A percentile compares a stretch with the other conserved stretches of the same genome.
Evolutionary conservation across 495 filamentous ascomycete species (phyloP).

Genomic region (Penicillium steckii): DNA sequence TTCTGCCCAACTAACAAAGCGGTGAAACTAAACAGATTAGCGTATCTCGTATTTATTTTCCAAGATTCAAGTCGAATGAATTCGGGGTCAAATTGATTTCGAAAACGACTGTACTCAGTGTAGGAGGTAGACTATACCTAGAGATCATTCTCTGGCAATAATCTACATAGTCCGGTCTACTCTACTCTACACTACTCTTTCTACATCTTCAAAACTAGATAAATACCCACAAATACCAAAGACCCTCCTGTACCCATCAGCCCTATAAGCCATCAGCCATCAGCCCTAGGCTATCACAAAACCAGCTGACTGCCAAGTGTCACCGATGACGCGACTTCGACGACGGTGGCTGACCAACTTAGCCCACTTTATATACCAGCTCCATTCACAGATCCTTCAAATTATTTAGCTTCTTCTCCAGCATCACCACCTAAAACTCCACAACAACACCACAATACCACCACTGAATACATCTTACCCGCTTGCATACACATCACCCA

Average conservation of each 20-base stretch:
- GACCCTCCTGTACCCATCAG: too few relatives aligned
- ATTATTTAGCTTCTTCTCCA: not conserved
- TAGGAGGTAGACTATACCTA: too few relatives aligned
- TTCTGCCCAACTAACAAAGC: too few relatives aligned
- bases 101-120: too few relatives aligned
- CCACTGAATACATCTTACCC: not conserved
- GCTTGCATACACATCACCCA: not conserved
- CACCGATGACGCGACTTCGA: slow-evolving; percentile 26
- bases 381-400: not conserved
- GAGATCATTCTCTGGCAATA: too few relatives aligned
- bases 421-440: not conserved
- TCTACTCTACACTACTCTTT: too few relatives aligned
- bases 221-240: not conserved
- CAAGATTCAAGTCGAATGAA: too few relatives aligned
- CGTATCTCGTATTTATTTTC: too few relatives aligned
- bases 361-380: slow-evolving; percentile 1
- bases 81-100: too few relatives aligned
- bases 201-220: too few relatives aligned
- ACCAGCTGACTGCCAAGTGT: slow-evolving; percentile 13
- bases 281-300: slow-evolving; percentile 16
- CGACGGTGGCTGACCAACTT: slow-evolving; percentile 22
- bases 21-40: too few relatives aligned
- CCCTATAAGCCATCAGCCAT: slow-evolving; percentile 7
- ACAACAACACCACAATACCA: not conserved
- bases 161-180: too few relatives aligned